Evolutionary conservation across 176 grass and related monocot species (phyloP), one percentile per base, ranked within the genome.

Genomic region (Phragmites australis): DNA sequence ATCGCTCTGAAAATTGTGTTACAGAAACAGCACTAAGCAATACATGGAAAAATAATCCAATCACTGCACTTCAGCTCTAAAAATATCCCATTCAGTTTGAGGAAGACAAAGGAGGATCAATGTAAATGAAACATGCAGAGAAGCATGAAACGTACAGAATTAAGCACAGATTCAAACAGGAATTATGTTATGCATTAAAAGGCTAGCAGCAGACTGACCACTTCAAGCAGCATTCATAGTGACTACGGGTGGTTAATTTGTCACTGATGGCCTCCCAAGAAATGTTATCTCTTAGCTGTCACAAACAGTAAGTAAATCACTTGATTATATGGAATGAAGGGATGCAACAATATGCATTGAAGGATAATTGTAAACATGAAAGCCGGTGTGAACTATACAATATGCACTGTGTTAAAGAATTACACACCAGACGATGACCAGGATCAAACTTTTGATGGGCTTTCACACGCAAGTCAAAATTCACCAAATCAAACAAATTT

Each of bases 401-500:
- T 32, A 80, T 67, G 14, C 56, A 81, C 18, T 72, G 11, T 29
- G 57, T 6, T 42, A 86, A 83, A 76, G 39, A 84, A 77, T 49
- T 41, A 80, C 80, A 72, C 47, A 94, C 94, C 74, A 72, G 23
- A n/a, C 80, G 75, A 65, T 94, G 81, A 82, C 59, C 79, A 52
- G 52, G 19, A 54, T 70, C 6, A 46, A 72, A 22, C 16, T 63
- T 23, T 50, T 87, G 48, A 72, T 70, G 77, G 31, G 80, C 89
- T 89, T 92, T 97, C 56, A 87, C 29, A 40, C 55, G 83, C 86
- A 94, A 79, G 77, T 97, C 94, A 78, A 87, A 49, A 55, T 97
- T 97, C 62, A 94, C 94, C 69, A 97, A 75, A 90, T 94, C 85
- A 83, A 94, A 97, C 42, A 94, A 85, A 45, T 79, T 56, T 72